These are phyloP conservation scores for Stylosanthes scabra DNA, from an alignment of 331 rosid genomes.

Conservation along the genomic window DNA sequence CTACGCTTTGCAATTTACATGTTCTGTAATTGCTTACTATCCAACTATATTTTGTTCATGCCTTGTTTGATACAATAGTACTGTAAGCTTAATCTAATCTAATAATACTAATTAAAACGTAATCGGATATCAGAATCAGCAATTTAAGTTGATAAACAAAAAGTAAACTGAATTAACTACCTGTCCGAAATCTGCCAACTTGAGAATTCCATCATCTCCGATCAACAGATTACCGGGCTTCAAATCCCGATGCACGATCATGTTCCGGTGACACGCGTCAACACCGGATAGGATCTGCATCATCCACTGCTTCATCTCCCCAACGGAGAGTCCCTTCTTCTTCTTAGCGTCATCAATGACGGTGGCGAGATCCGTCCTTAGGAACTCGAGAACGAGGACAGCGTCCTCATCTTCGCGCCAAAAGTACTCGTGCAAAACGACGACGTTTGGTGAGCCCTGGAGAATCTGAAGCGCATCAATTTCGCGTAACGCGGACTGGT, in stretches of 20 bases:
- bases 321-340: slow-evolving; percentile 51
- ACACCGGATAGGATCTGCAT: slow-evolving; percentile 77
- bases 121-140: not conserved
- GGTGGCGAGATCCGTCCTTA: slow-evolving; percentile 68
- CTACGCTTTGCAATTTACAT: too few species aligned
- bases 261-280: slow-evolving; percentile 72
- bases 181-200: slow-evolving; percentile 91
- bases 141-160: not conserved
- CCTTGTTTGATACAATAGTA: too few species aligned
- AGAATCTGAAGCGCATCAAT: slow-evolving; percentile 80
- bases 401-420: slow-evolving; percentile 97
- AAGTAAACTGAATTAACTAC: slow-evolving; percentile 36
- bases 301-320: slow-evolving; percentile 83
- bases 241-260: slow-evolving; percentile 87
- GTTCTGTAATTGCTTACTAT: too few species aligned
- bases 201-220: slow-evolving; percentile 75
- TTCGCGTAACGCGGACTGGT: slow-evolving; percentile 87
- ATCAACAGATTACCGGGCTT: slow-evolving; percentile 83
- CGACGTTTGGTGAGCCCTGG: slow-evolving; percentile 64
- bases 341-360: slow-evolving; percentile 66
- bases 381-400: slow-evolving; percentile 80
- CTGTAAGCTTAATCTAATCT: too few species aligned
- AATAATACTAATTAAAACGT: not conserved
- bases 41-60: too few species aligned
- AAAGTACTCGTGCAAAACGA: slow-evolving; percentile 78